Evolutionary conservation across 2,329 filamentous ascomycete species (phyloP).

Genomic region (Aureobasidium sp.): DNA sequence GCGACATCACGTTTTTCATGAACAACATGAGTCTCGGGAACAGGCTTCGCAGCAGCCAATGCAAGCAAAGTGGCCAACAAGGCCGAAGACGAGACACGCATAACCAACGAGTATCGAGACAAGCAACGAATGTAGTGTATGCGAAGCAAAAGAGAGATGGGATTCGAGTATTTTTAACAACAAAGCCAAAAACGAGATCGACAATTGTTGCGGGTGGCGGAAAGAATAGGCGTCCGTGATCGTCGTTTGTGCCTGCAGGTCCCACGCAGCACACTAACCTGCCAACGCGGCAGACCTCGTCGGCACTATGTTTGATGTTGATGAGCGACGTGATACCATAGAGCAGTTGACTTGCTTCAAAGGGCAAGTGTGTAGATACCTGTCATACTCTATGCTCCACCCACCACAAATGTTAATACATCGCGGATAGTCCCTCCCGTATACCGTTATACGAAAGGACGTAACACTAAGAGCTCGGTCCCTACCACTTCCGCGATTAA

Average conservation of each 20-base stretch:
- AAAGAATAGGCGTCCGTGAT: slow-evolving; percentile 1
- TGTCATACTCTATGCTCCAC: neutral
- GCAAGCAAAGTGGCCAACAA: slow-evolving; percentile 4
- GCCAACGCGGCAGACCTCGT: neutral
- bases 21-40: slow-evolving; percentile 28
- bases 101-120: slow-evolving; percentile 1
- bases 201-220: slow-evolving; percentile 3
- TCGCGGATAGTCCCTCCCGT: neutral
- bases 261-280: neutral
- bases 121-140: neutral
- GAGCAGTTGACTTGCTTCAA: neutral
- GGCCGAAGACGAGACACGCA: slow-evolving; percentile 8
- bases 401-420: neutral
- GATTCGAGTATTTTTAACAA: neutral
- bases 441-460: too few species aligned
- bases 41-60: slow-evolving; percentile 1
- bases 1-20: slow-evolving; percentile 33
- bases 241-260: slow-evolving; percentile 4
- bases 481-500: too few species aligned
- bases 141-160: neutral
- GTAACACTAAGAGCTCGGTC: too few species aligned
- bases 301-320: slow-evolving; percentile 1
- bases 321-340: neutral
- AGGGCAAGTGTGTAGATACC: neutral
- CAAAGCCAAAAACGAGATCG: neutral